Base-by-base conservation (phyloP, 2,329 filamentous ascomycete species). In the Penicillium sp. region DNA sequence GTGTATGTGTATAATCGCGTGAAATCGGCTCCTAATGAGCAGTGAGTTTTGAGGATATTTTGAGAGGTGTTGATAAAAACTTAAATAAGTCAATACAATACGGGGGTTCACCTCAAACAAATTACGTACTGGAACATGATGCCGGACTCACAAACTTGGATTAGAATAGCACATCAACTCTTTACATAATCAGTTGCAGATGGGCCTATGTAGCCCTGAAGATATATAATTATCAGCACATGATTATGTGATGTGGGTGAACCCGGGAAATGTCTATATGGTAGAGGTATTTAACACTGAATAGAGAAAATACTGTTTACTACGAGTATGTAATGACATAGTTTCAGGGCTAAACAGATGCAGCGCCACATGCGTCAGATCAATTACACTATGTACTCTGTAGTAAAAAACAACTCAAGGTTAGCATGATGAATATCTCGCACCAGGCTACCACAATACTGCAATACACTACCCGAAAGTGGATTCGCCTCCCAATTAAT, bases 1-100 rank as follows among this genome's bases (percentile, higher is more conserved):
- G 60, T 64, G 56, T 56, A 50, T n/a, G 6, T 35, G 37, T n/a
- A n/a, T n/a, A n/a, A 10, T 37, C 3, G 16, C 19, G 1, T 25
- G 2, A 3, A 45, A 8, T n/a, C 4, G 3, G 8, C 14, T n/a
- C 19, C 19, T 45, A 19, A 31, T 19, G 5, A n/a, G 19, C 3
- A 16, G 9, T 8, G 14, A 25, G 1, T 33, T 25, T 16, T n/a
- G 17, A 14, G n/a, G 11, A 3, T 31, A 19, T 16, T 5, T 43
- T 9, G 5, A 30, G 42, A 33, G n/a, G 9, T 45, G 8, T 22
- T 11, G 3, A 8, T 45, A 11, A 22, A 35, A 12, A 31, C 28
- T 31, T 5, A 2, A 31, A 2, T 6, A 1, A 16, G n/a, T 6
- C 7, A 5, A 33, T 45, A 33, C 3, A 44, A 44, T 44, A 33